Percentiles rank a stretch among this genome's conserved stretches.
Conservation (phyloP, 129 eudicot genomes). For the Lactuca sativa region DNA sequence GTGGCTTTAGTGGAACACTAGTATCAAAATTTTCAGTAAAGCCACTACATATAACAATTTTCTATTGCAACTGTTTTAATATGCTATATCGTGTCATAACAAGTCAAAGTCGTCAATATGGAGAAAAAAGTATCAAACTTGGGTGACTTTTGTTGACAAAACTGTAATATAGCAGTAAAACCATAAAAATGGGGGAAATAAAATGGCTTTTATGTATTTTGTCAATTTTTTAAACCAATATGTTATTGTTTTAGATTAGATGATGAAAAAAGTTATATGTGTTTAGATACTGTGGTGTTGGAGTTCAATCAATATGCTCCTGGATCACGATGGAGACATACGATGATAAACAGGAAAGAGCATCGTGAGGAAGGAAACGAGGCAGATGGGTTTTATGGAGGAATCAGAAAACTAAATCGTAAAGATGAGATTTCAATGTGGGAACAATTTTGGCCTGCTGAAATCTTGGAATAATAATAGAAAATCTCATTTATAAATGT, state of each 20-base stretch:
- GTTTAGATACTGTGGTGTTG: conserved; percentile 56
- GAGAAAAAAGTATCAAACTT: too few relatives aligned
- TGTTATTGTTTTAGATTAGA: conserved; percentile 1
- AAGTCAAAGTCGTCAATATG: too few relatives aligned
- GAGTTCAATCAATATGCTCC: conserved; percentile 79
- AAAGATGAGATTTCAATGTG: conserved; percentile 52
- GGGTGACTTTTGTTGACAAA: too few relatives aligned
- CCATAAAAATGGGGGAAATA: too few relatives aligned
- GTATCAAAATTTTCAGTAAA: too few relatives aligned
- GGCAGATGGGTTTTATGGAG: conserved; percentile 80
- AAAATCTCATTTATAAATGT: conserved; percentile 21
- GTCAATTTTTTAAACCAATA: too few relatives aligned
- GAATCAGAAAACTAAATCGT: conserved; percentile 49
- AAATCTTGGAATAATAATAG: conserved; percentile 50
- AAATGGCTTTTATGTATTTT: too few relatives aligned
- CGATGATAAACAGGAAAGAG: conserved; percentile 48
- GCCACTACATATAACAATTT: too few relatives aligned
- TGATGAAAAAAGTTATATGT: conserved; percentile 1
- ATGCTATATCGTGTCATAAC: too few relatives aligned
- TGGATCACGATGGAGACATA: conserved; percentile 77
- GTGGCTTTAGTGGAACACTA: too few relatives aligned
- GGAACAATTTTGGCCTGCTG: conserved; percentile 67
- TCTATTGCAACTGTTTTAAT: too few relatives aligned
- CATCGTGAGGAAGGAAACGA: conserved; percentile 81
- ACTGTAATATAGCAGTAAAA: too few relatives aligned